A percentile compares a stretch with the other conserved stretches of the same genome.
These are phyloP conservation scores for Tricladium varicosporioides DNA, from an alignment of 2,329 filamentous ascomycete species.

Conservation along the genomic window DNA sequence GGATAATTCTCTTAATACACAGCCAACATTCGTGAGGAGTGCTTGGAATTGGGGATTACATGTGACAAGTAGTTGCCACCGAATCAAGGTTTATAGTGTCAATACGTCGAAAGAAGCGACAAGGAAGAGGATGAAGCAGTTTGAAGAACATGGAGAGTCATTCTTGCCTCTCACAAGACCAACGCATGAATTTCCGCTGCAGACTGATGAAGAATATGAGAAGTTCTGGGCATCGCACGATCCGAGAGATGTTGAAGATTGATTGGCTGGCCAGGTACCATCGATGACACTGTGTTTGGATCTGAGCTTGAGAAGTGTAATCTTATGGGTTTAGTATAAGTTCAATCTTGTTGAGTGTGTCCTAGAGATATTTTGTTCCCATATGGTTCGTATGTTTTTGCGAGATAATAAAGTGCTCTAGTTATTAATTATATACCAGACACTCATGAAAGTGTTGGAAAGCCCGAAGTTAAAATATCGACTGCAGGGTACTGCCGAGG, in stretches of 20 bases:
- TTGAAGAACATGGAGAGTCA: slow-evolving; percentile 46
- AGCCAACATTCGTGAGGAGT: slow-evolving; percentile 52
- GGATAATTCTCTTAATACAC: slow-evolving; percentile 62
- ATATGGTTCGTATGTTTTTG: no score
- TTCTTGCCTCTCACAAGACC: slow-evolving; percentile 51
- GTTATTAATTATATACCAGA: neutral
- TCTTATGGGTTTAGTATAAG: no score
- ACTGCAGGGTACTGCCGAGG: neutral
- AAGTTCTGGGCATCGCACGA: slow-evolving; percentile 3
- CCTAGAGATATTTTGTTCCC: no score
- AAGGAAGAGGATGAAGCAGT: slow-evolving; percentile 46
- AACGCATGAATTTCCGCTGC: neutral
- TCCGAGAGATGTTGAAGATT: slow-evolving; percentile 8
- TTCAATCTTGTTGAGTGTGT: no score
- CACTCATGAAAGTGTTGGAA: neutral
- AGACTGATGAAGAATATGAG: slow-evolving; percentile 6
- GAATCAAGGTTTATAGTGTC: slow-evolving; percentile 61
- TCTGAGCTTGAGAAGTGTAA: no score
- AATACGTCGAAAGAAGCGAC: slow-evolving; percentile 49
- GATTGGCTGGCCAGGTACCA: neutral
- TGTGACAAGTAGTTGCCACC: slow-evolving; percentile 61
- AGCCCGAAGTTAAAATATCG: neutral
- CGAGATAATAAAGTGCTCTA: no score
- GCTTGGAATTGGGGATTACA: slow-evolving; percentile 66
- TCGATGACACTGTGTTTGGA: no score